Base-by-base conservation (phyloP, 1,284 basidiomycete species). In the Gymnopus androsaceus region DNA sequence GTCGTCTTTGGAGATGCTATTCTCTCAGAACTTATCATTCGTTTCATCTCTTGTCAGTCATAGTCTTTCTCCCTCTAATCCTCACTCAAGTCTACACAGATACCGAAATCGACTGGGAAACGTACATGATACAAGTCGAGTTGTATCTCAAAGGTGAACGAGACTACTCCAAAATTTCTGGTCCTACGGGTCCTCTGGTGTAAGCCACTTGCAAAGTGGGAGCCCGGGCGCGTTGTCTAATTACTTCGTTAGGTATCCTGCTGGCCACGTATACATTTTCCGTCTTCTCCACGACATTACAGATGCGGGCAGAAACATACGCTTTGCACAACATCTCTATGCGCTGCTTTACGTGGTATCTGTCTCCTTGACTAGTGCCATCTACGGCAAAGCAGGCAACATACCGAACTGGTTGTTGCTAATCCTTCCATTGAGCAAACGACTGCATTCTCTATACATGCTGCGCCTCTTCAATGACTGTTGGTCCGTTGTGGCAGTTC, bases 21-120 rank as follows among this genome's bases (percentile, higher is more conserved):
- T 34, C 79, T 96, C 38, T 92, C 90, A 6, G 76, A 85, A 40
- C 77, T 92, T 63, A 87, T 96, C 63, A 87, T 95, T 63, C 80
- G 75, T 45, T 88, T 87, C 67, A 78, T 96, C 52, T 80, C 88
- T 60, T 97, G 94, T 95, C 63, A 75, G 89, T 76, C 44, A 46
- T 21, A 48, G 6, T 33, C 41, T 51, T 52, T 51, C 47, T 57
- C 15, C 46, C 31, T 55, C 48, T 27, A 52, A 41, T 25, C 38
- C 36, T 28, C 14, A 44, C 44, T 40, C 25, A 45, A 40, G 23
- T 33, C n/a, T 31, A 53, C 51, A 51, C 73, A 96, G 94, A 95
- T 74, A 99, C 97, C n/a, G 96, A 99, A 73, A 99, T 99, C 66
- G 97, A 99, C 74, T 99, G 91, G 84, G 82, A 86, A 67, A 96